Base-by-base conservation (phyloP, 768 basidiomycete species). In the Saitozyma podzolica region DNA sequence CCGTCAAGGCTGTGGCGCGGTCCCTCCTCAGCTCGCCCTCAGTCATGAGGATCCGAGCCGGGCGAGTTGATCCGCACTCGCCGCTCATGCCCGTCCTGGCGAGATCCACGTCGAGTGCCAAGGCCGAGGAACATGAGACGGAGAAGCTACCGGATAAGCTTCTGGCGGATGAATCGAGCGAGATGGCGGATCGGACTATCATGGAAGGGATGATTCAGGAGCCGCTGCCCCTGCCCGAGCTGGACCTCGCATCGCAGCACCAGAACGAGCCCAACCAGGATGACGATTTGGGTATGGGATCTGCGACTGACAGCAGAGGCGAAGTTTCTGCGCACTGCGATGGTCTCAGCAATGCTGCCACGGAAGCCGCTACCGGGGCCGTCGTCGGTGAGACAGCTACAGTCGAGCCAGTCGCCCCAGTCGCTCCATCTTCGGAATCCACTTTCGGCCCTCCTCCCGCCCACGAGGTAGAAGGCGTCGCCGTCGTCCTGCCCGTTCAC, bases 41-140 rank as follows among this genome's bases (percentile, higher is more conserved):
- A 9, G 16, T 40, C 4, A 39, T 3, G 5, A 29, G 53, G 19
- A 11, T 16, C 11, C 19, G 41, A 37, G 41, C 37, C 20, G 49
- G 16, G n/a, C 16, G 16, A 10, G 19, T 45, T 7, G 20, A 19
- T 64, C 54, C 64, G 29, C 29, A 69, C 37, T 69, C 71, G 14
- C 68, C 71, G 7, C 45, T 67, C 5, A 53, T 73, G 64, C 71
- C 71, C 8, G 59, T 63, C 8, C 50, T 69, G 13, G 54, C 63
- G 53, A 42, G 58, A 37, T 49, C 41, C 43, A 67, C 19, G 5
- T 19, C 54, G 37, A 40, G 52, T n/a, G 62, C 40, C 43, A 60
- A 40, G 42, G 48, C 41, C 14, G 50, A 54, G 17, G 63, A 63
- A 17, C 54, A 54, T 0, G 54, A 48, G 42, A 55, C 10, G 16